Base-by-base conservation (phyloP, 2,329 filamentous ascomycete genomes). In the Sporothrix pseudoabietina region DNA sequence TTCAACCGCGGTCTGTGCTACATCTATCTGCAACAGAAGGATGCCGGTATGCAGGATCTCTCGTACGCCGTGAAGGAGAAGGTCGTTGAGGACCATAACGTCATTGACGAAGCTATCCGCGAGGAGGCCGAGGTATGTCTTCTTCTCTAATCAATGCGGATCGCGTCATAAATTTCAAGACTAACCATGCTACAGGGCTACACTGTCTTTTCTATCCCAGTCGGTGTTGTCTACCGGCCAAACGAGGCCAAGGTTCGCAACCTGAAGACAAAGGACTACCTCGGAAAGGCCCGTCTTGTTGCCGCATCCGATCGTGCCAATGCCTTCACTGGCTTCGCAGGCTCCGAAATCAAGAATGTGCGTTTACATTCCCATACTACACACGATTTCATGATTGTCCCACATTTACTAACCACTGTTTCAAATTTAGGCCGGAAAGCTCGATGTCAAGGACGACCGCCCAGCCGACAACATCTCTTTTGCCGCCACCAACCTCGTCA, bases 171-270 rank as follows among this genome's bases (percentile, higher is more conserved):
- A 41, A 16, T 14, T n/a, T 6, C 8, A 14, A 22, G 26, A n/a
- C 54, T 61, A 52, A 32, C 19, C 52, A 2, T 19, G 22, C 14
- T 3, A 2, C 75, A 97, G 92, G 96, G 95, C 65, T 99, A 99
- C 80, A 98, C 96, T 0, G 96, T 99, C 57, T 99, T 99, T 83
- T 98, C 94, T 0, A 98, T 98, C 71, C 96, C 96, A 0, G 94
- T 98, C 14, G 96, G 96, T 32, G 93, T 98, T 44, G 89, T 99
- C 19, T 99, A 98, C 82, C 88, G 96, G 74, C 96, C 96, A 30
- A 98, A 98, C 80, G 94, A 97, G 79, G 94, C 96, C 76, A 99
- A 99, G 83, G 96, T 99, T 77, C 97, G 97, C 83, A 99, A 99
- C 79, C 85, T 99, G 78, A 97, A 98, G 85, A 93, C 94, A 30